phyloP scores from a whole-genome alignment of 2,329 filamentous ascomycete species.

The Exophiala sp. region DNA sequence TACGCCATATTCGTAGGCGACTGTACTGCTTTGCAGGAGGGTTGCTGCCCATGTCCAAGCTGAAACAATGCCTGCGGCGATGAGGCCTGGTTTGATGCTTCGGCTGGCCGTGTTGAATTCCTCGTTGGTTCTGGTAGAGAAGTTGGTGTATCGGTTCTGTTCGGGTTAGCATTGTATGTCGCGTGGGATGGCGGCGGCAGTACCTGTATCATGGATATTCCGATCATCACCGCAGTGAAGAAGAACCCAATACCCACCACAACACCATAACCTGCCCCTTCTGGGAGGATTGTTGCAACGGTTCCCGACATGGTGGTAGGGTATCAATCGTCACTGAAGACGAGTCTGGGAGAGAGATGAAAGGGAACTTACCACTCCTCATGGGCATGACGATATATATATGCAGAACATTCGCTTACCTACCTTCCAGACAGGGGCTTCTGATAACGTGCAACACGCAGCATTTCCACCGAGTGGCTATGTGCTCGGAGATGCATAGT shows the following conservation, averaged over 20 bases:
- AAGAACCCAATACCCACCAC: conserved; percentile 50
- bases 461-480: no score
- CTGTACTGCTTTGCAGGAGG: conserved; percentile 65
- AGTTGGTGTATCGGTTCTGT: conserved; percentile 21
- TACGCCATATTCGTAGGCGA: conserved; percentile 74
- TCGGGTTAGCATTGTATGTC: background rate
- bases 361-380: background rate
- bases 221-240: conserved; percentile 43
- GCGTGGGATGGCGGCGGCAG: conserved; percentile 18
- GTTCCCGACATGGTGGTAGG: conserved; percentile 16
- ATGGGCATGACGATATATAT: background rate
- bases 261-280: conserved; percentile 48
- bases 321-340: background rate
- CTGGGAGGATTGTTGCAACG: conserved; percentile 13
- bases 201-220: conserved; percentile 38
- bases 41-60: conserved; percentile 70
- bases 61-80: conserved; percentile 73
- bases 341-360: background rate
- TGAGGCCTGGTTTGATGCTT: conserved; percentile 82
- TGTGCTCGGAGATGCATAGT: no score
- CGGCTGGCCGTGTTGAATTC: conserved; percentile 87
- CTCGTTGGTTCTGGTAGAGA: conserved; percentile 75
- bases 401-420: conserved; percentile 1
- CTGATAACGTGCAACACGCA: no score
- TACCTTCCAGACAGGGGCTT: background rate